phyloP scores from a whole-genome alignment of 2,329 filamentous ascomycete species.

The Colletotrichum sp. region DNA sequence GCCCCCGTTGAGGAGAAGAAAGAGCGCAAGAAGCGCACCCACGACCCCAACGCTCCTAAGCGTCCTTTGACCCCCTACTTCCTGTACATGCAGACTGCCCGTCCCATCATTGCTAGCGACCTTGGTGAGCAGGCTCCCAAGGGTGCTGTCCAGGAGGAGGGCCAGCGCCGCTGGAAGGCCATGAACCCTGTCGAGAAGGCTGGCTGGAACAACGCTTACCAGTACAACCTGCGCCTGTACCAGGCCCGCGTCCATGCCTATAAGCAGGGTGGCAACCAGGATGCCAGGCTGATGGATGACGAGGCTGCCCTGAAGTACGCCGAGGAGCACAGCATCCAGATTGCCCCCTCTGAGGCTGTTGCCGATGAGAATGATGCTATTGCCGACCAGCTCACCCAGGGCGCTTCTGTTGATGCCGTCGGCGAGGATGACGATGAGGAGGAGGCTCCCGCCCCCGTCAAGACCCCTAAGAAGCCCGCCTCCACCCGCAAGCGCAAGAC shows the following conservation, averaged over 20 bases:
- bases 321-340: slow-evolving; percentile 60
- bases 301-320: slow-evolving; percentile 65
- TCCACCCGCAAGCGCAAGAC: slow-evolving; percentile 62
- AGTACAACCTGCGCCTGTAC: slow-evolving; percentile 71
- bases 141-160: slow-evolving; percentile 86
- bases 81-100: slow-evolving; percentile 88
- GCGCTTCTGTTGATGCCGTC: slow-evolving; percentile 36
- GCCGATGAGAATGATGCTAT: slow-evolving; percentile 56
- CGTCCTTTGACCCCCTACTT: slow-evolving; percentile 94
- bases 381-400: slow-evolving; percentile 62
- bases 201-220: slow-evolving; percentile 70
- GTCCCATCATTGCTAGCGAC: slow-evolving; percentile 80
- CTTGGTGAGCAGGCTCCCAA: slow-evolving; percentile 78
- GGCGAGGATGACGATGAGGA: slow-evolving; percentile 48
- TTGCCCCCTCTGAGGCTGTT: slow-evolving; percentile 54
- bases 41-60: slow-evolving; percentile 95
- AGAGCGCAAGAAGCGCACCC: slow-evolving; percentile 86
- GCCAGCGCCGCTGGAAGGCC: slow-evolving; percentile 82
- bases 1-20: slow-evolving; percentile 71
- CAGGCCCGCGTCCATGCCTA: slow-evolving; percentile 70
- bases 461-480: slow-evolving; percentile 63
- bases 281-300: slow-evolving; percentile 66
- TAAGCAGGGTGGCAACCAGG: slow-evolving; percentile 63
- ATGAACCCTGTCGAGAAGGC: slow-evolving; percentile 78
- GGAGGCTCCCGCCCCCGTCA: slow-evolving; percentile 46